Evolutionary conservation across 352 stramenopile genomes (phyloP).

Genomic region (Pythium sp.): DNA sequence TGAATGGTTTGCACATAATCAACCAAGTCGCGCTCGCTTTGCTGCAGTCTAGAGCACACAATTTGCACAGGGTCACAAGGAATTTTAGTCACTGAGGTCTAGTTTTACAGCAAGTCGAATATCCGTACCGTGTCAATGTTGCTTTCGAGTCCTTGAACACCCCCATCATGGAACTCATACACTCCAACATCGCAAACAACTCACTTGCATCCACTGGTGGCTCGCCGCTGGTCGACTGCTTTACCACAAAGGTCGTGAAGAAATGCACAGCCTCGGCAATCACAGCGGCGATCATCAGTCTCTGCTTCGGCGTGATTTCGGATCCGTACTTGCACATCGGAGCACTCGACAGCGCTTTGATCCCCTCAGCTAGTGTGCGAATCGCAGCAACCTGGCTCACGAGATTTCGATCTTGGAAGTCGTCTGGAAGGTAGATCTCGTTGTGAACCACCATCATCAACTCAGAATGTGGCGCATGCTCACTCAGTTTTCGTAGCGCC

Average conservation of each 20-base stretch:
- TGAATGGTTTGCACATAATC: neutral
- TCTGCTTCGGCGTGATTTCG: neutral
- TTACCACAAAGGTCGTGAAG: neutral
- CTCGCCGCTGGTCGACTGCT: neutral
- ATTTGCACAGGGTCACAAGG: too few species aligned
- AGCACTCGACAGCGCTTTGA: neutral
- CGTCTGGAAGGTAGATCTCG: neutral
- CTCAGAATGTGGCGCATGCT: neutral
- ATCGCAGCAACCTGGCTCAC: neutral
- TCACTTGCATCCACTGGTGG: neutral
- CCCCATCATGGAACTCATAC: neutral
- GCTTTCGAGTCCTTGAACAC: neutral
- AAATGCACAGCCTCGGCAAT: neutral
- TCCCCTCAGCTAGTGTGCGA: neutral
- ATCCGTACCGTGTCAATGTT: neutral
- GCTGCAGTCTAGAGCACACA: neutral
- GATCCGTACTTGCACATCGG: conserved; percentile 4
- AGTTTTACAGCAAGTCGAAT: too few species aligned
- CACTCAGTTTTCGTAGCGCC: neutral
- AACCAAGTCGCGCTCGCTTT: neutral
- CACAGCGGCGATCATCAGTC: neutral
- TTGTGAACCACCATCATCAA: neutral
- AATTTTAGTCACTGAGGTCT: too few species aligned
- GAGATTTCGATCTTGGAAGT: neutral
- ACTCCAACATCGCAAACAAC: neutral